Base-by-base conservation (phyloP, 192 early-diverging fungal genomes). In the Thamnidium elegans region DNA sequence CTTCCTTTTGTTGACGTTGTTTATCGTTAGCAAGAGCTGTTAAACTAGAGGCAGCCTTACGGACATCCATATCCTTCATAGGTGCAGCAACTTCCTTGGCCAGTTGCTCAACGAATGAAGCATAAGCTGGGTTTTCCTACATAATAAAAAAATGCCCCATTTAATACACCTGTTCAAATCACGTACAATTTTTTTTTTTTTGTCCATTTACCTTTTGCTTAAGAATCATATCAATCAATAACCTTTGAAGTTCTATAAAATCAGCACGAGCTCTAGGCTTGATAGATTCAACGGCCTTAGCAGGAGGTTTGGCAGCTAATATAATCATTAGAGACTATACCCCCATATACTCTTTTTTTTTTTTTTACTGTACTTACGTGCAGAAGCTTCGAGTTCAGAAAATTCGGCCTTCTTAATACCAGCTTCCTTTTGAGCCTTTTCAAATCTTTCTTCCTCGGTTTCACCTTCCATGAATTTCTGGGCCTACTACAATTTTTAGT, bases 11-110 rank as follows among this genome's bases (percentile, higher is more conserved):
- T 17, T 79, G 80, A 58, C 78, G 81, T 69, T 84, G 80, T 78
- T 91, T 89, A 76, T 91, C 89, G 68, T 88, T 88, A 48, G 87
- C 89, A 55, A 91, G 70, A 7, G 82, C 79, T 3, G 84, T 84
- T 71, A 91, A 63, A 11, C 82, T 79, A 66, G 81, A 85, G 14
- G 87, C 58, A 43, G 81, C 68, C 66, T 87, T 88, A 66, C 84
- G 79, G 17, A 88, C 81, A 53, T 90, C 89, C 17, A 78, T 67
- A 55, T 90, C 89, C 70, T 78, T 82, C 47, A 86, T 73, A 8
- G 85, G 78, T 20, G 67, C 43, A 42, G 79, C 72, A 36, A 91
- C 68, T 46, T 89, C 86, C 51, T 87, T 86, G 48, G 87, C 63
- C 30, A 91, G 68, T 56, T 74, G 78, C 10, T 88, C 84, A 61